Evolutionary conservation across 352 stramenopile species (phyloP).

Genomic region (Globisporangium middletonii): DNA sequence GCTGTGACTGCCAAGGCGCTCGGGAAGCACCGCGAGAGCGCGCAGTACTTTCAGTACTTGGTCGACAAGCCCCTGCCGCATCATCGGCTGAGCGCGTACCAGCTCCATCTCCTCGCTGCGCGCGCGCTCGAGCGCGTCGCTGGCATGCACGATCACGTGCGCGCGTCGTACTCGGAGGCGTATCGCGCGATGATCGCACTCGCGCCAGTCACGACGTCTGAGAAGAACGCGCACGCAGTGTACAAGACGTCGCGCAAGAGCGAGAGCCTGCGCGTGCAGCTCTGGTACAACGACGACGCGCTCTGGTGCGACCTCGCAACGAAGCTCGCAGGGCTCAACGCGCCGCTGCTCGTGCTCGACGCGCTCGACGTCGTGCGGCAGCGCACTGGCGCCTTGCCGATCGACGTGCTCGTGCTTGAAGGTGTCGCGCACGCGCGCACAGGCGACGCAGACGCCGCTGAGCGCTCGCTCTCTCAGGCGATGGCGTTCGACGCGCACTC

Average conservation of each 20-base stretch:
- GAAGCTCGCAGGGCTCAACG: constrained; percentile 36
- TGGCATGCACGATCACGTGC: constrained; percentile 34
- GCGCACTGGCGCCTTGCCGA: constrained; percentile 8
- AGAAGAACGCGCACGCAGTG: constrained; percentile 47
- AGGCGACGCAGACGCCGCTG: constrained; percentile 22
- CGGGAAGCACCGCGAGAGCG: constrained; percentile 48
- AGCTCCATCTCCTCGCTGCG: constrained; percentile 50
- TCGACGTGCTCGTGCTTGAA: constrained; percentile 37
- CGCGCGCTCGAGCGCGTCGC: constrained; percentile 39
- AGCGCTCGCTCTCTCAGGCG: constrained; percentile 23
- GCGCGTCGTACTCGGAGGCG: constrained; percentile 43
- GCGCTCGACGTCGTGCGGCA: constrained; percentile 24
- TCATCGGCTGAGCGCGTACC: constrained; percentile 40
- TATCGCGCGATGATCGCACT: constrained; percentile 52
- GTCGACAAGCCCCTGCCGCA: constrained; percentile 37
- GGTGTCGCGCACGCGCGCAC: constrained; percentile 33
- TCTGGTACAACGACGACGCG: constrained; percentile 47
- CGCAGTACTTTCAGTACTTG: constrained; percentile 70
- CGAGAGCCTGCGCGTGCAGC: constrained; percentile 41
- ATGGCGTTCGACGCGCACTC: constrained; percentile 40
- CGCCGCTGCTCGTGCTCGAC: constrained; percentile 33
- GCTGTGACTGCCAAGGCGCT: constrained; percentile 49
- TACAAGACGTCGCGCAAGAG: constrained; percentile 67
- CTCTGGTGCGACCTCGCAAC: constrained; percentile 61
- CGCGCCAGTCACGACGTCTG: constrained; percentile 34